Evolutionary conservation across 441 rosid species (phyloP).

Genomic region (Geranium incanum): DNA sequence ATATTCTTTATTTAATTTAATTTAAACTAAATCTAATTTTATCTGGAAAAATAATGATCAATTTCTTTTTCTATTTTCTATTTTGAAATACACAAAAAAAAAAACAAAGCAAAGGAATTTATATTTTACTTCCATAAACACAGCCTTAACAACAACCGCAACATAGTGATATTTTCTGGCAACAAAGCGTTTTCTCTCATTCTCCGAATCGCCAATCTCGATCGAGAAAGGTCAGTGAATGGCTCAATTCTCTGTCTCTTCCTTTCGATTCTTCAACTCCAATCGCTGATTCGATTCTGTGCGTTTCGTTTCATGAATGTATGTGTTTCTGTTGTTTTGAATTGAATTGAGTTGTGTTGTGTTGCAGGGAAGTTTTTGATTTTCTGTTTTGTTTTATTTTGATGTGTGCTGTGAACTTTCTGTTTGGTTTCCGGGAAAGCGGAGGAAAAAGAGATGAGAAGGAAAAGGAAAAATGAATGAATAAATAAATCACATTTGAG

Average conservation of each 20-base stretch:
- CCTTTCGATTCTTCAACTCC: constrained; percentile 11
- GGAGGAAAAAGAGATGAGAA: constrained; percentile 18
- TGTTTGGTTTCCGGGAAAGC: constrained; percentile 64
- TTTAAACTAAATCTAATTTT: neutral
- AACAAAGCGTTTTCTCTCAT: neutral
- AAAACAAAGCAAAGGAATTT: constrained; percentile 2
- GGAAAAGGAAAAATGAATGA: constrained; percentile 6
- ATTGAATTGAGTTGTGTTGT: constrained; percentile 16
- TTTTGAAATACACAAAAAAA: neutral
- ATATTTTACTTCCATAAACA: neutral
- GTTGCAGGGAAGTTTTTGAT: constrained; percentile 23
- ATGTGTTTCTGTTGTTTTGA: constrained; percentile 9
- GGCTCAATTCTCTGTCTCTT: constrained; percentile 16
- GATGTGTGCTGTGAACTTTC: constrained; percentile 12
- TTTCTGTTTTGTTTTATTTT: constrained; percentile 11
- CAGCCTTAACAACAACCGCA: constrained; percentile 13
- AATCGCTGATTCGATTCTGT: constrained; percentile 9
- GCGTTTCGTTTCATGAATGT: constrained; percentile 7
- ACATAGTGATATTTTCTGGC: constrained; percentile 13
- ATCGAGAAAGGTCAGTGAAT: constrained; percentile 31
- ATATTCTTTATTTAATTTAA: constrained; percentile 15
- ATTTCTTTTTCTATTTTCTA: neutral
- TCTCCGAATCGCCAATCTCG: constrained; percentile 13
- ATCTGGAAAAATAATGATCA: neutral
- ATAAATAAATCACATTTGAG: neutral